Evolutionary conservation across 106 monocot genomes (phyloP).

Genomic region (Agapanthus africanus): DNA sequence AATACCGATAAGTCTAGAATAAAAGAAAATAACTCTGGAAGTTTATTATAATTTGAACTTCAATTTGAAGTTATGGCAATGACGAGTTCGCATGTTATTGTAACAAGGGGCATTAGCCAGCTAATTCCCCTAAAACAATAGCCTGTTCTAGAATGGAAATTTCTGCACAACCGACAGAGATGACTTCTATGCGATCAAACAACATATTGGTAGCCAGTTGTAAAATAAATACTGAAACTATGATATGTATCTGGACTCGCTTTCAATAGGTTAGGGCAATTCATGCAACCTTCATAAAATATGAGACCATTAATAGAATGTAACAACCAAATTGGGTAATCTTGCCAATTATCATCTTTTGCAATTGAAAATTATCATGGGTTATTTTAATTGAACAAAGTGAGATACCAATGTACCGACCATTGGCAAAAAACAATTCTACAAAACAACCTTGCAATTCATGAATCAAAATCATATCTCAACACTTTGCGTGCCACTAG

Average conservation of each 20-base stretch:
- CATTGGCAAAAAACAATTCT: neutral
- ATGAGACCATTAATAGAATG: neutral
- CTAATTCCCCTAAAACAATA: too few species aligned
- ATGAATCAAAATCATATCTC: neutral
- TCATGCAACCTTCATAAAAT: neutral
- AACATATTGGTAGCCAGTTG: neutral
- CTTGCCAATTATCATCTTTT: neutral
- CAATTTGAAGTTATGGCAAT: neutral
- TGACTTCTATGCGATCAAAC: neutral
- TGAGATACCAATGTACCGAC: too few species aligned
- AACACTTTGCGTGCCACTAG: neutral
- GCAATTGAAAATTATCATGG: neutral
- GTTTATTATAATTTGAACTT: neutral
- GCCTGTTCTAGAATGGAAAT: neutral
- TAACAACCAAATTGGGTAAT: neutral
- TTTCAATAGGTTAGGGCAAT: neutral
- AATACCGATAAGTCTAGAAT: neutral
- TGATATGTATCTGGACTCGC: neutral
- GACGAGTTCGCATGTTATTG: neutral
- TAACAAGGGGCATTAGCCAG: neutral
- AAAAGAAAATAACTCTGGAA: neutral
- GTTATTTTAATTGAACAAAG: too few species aligned
- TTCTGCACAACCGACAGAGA: neutral
- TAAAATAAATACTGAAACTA: slow-evolving; percentile 5
- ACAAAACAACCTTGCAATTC: neutral